Conservation (phyloP, 371 early-diverging fungal genomes). For the Gilbertella persicaria region DNA sequence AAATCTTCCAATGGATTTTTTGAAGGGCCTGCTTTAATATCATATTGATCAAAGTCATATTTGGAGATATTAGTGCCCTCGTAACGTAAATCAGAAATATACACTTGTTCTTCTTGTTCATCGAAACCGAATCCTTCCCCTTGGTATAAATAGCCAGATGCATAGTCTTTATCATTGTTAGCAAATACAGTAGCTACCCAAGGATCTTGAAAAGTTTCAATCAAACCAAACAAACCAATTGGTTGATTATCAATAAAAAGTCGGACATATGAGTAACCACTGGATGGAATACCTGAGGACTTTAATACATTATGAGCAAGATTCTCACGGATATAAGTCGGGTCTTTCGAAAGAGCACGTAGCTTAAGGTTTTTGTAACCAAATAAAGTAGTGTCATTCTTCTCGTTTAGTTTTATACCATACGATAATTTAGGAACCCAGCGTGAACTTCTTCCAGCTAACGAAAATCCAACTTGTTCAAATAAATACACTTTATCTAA, state of each 20-base stretch:
- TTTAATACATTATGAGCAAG: slow-evolving; percentile 37
- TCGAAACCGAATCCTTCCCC: slow-evolving; percentile 6
- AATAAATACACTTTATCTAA: slow-evolving; percentile 6
- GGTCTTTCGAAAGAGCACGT: slow-evolving; percentile 45
- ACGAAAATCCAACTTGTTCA: slow-evolving; percentile 18
- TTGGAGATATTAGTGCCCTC: slow-evolving; percentile 11
- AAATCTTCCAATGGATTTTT: slow-evolving; percentile 22
- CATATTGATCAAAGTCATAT: slow-evolving; percentile 22
- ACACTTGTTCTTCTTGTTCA: neutral
- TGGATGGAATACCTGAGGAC: slow-evolving; percentile 44
- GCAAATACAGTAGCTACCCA: slow-evolving; percentile 22
- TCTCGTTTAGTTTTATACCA: slow-evolving; percentile 16
- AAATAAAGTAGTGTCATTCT: slow-evolving; percentile 20
- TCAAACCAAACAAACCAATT: slow-evolving; percentile 23
- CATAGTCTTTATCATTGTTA: slow-evolving; percentile 6
- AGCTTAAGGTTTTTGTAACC: slow-evolving; percentile 53
- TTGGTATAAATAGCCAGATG: slow-evolving; percentile 21
- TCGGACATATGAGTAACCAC: slow-evolving; percentile 43
- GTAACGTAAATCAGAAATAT: slow-evolving; percentile 20
- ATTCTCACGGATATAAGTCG: slow-evolving; percentile 48
- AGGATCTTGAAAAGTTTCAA: slow-evolving; percentile 24
- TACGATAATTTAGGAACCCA: slow-evolving; percentile 25
- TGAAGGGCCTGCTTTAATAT: slow-evolving; percentile 19
- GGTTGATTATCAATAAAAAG: slow-evolving; percentile 17
- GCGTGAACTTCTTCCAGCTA: slow-evolving; percentile 32